Evolutionary conservation across 345 rosid species (phyloP).

Genomic region (Stellera chamaejasme): DNA sequence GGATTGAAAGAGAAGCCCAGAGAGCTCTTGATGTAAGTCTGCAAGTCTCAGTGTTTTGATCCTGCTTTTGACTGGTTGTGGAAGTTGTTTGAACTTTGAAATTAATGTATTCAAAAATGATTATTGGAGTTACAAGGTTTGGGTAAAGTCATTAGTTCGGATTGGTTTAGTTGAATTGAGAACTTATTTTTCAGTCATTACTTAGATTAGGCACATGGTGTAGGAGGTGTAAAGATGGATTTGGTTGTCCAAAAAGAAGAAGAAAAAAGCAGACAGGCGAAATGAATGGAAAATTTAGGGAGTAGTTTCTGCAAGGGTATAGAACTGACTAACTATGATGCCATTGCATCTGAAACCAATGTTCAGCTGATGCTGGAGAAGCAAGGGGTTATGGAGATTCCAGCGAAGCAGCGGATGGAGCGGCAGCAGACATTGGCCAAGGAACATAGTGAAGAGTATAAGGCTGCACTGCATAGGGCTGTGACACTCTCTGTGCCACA

Average conservation of each 20-base stretch:
- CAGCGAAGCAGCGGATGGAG: constrained; percentile 81
- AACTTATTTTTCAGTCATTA: too few relatives aligned
- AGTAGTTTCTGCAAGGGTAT: not conserved
- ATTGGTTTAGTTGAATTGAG: too few relatives aligned
- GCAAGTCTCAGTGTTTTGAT: not conserved
- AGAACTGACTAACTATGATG: not conserved
- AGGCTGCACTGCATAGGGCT: constrained; percentile 81
- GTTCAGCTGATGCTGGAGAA: constrained; percentile 72
- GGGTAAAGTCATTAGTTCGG: not conserved
- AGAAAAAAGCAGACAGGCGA: not conserved
- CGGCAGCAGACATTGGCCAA: constrained; percentile 61
- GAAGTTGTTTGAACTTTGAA: too few relatives aligned
- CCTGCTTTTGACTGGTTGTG: not conserved
- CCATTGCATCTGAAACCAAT: not conserved
- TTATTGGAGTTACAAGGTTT: not conserved
- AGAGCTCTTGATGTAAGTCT: constrained; percentile 65
- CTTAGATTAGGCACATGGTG: too few relatives aligned
- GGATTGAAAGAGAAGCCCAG: constrained; percentile 85
- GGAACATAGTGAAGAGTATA: constrained; percentile 66
- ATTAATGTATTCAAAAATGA: not conserved
- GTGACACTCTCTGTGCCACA: constrained; percentile 72
- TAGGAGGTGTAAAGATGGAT: not conserved
- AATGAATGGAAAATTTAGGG: not conserved
- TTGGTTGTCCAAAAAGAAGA: not conserved
- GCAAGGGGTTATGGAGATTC: constrained; percentile 54